A percentile compares a stretch with the other conserved stretches of the same genome.
Conservation (phyloP, 2,329 filamentous ascomycete genomes). For the Epichloe amarillans region DNA sequence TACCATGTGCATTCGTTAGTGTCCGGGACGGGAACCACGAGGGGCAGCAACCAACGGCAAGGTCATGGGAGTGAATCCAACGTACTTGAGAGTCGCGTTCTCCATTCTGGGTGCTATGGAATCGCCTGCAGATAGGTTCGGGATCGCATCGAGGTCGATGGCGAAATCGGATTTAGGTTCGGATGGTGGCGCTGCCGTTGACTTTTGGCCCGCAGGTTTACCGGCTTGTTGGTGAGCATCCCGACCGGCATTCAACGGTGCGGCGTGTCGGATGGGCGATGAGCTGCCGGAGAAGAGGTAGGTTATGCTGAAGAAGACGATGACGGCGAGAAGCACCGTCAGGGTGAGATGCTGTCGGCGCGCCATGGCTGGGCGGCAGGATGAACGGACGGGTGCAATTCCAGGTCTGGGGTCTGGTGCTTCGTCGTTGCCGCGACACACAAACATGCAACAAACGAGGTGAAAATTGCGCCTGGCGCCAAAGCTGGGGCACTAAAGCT, state of each 20-base stretch:
- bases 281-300: constrained; percentile 40
- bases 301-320: constrained; percentile 43
- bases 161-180: constrained; percentile 16
- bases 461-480: no score
- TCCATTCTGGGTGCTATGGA: constrained; percentile 71
- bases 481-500: no score
- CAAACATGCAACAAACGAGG: no score
- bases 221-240: not conserved
- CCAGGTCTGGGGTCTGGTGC: not conserved
- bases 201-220: not conserved
- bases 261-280: not conserved
- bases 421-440: no score
- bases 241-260: constrained; percentile 7
- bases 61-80: not conserved
- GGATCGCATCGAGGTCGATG: constrained; percentile 28
- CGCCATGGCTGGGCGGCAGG: constrained; percentile 27
- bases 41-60: not conserved
- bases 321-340: constrained; percentile 39
- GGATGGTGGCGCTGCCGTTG: constrained; percentile 3
- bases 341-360: constrained; percentile 39
- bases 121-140: constrained; percentile 47
- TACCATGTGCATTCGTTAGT: constrained; percentile 15
- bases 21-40: not conserved
- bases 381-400: not conserved
- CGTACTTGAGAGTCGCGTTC: constrained; percentile 67